These are phyloP conservation scores for Sarocladium brachiariae DNA, from an alignment of 2,329 filamentous ascomycete genomes.

Conservation along the genomic window DNA sequence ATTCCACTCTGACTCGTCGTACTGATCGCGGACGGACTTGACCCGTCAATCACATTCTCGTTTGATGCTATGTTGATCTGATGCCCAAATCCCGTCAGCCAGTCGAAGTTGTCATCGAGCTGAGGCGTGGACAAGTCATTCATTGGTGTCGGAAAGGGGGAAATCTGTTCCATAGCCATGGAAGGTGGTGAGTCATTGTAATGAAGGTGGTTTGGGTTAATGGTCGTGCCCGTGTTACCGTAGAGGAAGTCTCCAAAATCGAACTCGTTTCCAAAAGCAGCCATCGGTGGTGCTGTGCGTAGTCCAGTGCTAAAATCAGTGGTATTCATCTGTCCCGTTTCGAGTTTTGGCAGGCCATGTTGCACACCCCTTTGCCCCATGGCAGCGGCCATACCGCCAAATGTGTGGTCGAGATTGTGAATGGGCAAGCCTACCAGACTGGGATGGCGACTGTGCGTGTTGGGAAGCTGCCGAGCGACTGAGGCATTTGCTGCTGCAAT, in stretches of 20 bases:
- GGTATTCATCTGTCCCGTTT: conserved; percentile 61
- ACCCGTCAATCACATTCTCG: conserved; percentile 82
- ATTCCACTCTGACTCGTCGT: conserved; percentile 87
- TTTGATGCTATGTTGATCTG: conserved; percentile 64
- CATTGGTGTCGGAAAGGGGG: conserved; percentile 45
- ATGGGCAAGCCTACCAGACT: conserved; percentile 64
- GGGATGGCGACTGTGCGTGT: conserved; percentile 62
- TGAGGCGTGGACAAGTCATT: conserved; percentile 51
- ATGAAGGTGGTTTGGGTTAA: conserved; percentile 71
- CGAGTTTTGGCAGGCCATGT: conserved; percentile 72
- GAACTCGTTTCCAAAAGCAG: conserved; percentile 14
- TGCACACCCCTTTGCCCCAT: conserved; percentile 59
- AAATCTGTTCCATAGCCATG: conserved; percentile 54
- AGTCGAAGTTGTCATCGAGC: conserved; percentile 76
- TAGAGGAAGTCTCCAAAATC: conserved; percentile 53
- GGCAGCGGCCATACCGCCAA: conserved; percentile 64
- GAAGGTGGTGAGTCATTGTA: conserved; percentile 72
- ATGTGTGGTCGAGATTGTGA: conserved; percentile 51
- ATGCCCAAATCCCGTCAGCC: conserved; percentile 73
- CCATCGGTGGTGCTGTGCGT: conserved; percentile 61
- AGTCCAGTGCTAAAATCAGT: conserved; percentile 57
- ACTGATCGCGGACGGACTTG: conserved; percentile 92
- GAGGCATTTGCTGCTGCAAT: conserved; percentile 53
- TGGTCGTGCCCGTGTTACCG: conserved; percentile 39
- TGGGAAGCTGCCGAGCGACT: conserved; percentile 41